Conservation (phyloP, 1,139 yeast species). For the Sugiyamaella pinicola region DNA sequence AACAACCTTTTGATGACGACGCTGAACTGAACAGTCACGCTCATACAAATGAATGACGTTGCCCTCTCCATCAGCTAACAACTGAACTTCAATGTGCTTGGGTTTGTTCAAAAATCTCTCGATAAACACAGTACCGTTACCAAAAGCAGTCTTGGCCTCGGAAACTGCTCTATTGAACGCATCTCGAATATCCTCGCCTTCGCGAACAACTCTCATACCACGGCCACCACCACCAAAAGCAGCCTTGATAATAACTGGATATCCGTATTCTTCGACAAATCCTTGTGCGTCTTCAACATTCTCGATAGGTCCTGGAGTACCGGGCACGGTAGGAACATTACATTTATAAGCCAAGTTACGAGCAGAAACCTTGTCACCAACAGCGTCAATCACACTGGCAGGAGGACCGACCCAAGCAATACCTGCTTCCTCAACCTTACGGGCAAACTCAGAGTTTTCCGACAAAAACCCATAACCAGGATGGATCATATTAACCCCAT, state of each 20-base stretch:
- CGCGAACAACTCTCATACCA: conserved; percentile 99
- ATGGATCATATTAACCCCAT: conserved; percentile 92
- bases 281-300: conserved; percentile 71
- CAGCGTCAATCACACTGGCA: conserved; percentile 85
- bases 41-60: conserved; percentile 94
- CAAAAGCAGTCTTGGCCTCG: conserved; percentile 93
- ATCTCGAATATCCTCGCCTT: conserved; percentile 89
- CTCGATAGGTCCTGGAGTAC: conserved; percentile 96
- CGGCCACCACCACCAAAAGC: conserved; percentile 99
- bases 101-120: conserved; percentile 95
- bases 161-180: conserved; percentile 93
- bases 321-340: conserved; percentile 93
- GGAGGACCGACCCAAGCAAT: conserved; percentile 98
- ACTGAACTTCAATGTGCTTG: conserved; percentile 96
- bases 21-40: conserved; percentile 98
- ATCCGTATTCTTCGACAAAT: conserved; percentile 83
- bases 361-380: conserved; percentile 97
- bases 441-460: conserved; percentile 93
- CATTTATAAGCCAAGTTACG: conserved; percentile 80
- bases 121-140: conserved; percentile 97
- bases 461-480: conserved; percentile 98
- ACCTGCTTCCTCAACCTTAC: conserved; percentile 86
- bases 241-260: conserved; percentile 96
- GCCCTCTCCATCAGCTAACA: conserved; percentile 91
- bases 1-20: conserved; percentile 98